phyloP scores from a whole-genome alignment of 345 rosid species.

The Eucalyptus decipiens region DNA sequence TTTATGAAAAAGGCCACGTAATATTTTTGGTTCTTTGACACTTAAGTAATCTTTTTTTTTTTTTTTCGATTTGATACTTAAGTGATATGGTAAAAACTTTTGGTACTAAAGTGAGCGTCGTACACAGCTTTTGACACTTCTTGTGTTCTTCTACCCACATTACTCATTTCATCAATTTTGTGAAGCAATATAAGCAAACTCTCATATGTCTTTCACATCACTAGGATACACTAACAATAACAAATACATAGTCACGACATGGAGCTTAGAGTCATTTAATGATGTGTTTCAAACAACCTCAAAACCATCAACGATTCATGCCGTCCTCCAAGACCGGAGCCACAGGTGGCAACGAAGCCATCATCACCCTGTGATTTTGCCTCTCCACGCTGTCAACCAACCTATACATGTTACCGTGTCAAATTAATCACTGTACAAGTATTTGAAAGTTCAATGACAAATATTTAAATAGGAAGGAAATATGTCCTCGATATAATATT shows the following conservation, averaged over 20 bases:
- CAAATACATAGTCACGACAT: neutral
- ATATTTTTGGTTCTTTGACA: neutral
- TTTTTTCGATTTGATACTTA: no score
- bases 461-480: neutral
- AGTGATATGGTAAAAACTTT: no score
- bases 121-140: no score
- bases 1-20: no score
- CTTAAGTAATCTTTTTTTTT: neutral
- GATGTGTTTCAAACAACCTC: neutral
- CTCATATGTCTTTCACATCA: neutral
- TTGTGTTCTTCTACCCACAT: neutral
- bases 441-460: neutral
- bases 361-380: conserved; percentile 7
- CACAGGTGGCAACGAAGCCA: neutral
- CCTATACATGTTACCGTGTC: neutral
- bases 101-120: no score
- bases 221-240: neutral
- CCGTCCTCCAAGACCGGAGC: neutral
- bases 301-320: conserved; percentile 1
- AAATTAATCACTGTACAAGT: neutral
- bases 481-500: neutral
- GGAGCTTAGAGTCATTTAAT: neutral
- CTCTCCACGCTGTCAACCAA: conserved; percentile 20
- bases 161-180: neutral
- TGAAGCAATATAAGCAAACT: neutral